These are phyloP conservation scores for Oryza officinalis DNA, from an alignment of 176 grass and related monocot species.

Conservation along the genomic window DNA sequence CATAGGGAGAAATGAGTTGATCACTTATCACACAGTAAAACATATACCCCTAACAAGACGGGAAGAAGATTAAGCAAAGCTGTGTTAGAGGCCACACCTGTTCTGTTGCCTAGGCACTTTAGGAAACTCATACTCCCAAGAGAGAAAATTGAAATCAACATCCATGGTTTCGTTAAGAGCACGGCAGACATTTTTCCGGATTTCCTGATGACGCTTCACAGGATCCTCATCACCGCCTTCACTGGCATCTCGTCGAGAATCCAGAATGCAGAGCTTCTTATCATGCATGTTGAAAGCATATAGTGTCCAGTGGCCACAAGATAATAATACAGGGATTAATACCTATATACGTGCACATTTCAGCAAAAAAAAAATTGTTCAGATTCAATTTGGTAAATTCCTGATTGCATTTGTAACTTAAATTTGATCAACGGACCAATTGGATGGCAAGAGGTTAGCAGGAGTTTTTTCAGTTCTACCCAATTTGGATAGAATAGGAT, in stretches of 20 bases:
- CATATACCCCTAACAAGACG: too few species aligned
- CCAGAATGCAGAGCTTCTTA: conserved; percentile 13
- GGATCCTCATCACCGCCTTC: neutral
- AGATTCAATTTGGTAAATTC: neutral
- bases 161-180: neutral
- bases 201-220: neutral
- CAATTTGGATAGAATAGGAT: too few species aligned
- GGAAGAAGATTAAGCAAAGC: too few species aligned
- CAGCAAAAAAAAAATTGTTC: neutral
- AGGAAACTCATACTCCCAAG: neutral
- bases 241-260: neutral
- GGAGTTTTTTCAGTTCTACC: too few species aligned
- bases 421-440: neutral
- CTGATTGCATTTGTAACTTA: neutral
- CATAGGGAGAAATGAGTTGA: neutral
- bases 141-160: neutral
- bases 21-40: neutral
- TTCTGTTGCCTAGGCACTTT: conserved; percentile 2
- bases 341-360: neutral
- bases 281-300: conserved; percentile 30
- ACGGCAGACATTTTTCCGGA: neutral
- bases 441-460: too few species aligned
- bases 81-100: neutral
- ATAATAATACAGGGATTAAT: neutral
- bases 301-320: neutral